Conservation (phyloP, 2,329 filamentous ascomycete species). For the Cucurbitaria berberidis region DNA sequence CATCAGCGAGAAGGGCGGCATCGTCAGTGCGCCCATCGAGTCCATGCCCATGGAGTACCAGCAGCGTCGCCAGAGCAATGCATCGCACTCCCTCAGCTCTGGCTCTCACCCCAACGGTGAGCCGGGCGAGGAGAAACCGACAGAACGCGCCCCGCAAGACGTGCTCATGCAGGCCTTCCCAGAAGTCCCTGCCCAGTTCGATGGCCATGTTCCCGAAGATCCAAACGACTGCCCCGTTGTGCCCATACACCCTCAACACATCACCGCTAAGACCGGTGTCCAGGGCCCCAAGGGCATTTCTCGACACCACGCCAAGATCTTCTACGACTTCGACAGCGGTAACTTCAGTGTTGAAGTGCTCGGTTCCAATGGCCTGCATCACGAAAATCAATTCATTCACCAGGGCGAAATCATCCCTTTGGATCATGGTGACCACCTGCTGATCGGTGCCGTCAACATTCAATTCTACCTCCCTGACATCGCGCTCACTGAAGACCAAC, state of each 20-base stretch:
- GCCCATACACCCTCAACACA: constrained; percentile 69
- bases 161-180: constrained; percentile 46
- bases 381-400: constrained; percentile 33
- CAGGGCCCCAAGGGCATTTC: constrained; percentile 76
- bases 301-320: constrained; percentile 73
- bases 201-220: constrained; percentile 63
- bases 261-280: constrained; percentile 51
- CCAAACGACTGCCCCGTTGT: constrained; percentile 69
- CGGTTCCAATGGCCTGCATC: constrained; percentile 69
- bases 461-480: constrained; percentile 68
- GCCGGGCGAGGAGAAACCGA: constrained; percentile 33
- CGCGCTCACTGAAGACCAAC: constrained; percentile 56
- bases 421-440: constrained; percentile 68
- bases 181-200: constrained; percentile 57
- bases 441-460: constrained; percentile 74
- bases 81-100: constrained; percentile 60
- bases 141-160: constrained; percentile 42
- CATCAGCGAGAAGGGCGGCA: constrained; percentile 72
- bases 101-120: constrained; percentile 50
- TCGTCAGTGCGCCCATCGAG: constrained; percentile 55
- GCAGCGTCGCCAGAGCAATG: constrained; percentile 43
- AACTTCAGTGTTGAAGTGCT: constrained; percentile 70
- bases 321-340: constrained; percentile 68
- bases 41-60: constrained; percentile 45
- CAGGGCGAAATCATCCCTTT: constrained; percentile 53